These are phyloP conservation scores for Eucalyptus erythrocorys DNA, from an alignment of 345 rosid genomes.

Conservation along the genomic window DNA sequence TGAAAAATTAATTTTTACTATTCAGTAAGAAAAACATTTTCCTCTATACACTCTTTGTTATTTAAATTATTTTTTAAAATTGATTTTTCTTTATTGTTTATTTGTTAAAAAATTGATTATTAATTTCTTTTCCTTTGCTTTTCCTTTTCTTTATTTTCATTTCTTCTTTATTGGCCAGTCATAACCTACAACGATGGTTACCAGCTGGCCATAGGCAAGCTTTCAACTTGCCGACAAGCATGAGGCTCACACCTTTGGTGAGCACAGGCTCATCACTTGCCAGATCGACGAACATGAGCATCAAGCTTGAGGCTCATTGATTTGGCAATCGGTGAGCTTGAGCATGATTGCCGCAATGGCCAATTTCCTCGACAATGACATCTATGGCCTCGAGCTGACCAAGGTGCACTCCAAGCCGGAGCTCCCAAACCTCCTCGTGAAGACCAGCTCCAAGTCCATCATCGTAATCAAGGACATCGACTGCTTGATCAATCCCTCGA, in stretches of 20 bases:
- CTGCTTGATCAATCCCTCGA: background rate
- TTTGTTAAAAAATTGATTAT: too few species aligned
- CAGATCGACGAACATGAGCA: fast-evolving
- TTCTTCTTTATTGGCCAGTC: too few species aligned
- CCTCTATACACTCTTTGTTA: too few species aligned
- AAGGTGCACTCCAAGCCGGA: background rate
- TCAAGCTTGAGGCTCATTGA: too few species aligned
- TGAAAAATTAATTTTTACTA: fast-evolving
- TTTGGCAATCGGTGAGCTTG: fast-evolving
- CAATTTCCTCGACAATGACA: background rate
- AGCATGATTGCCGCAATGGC: background rate
- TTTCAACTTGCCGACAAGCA: fast-evolving
- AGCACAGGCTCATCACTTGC: fast-evolving
- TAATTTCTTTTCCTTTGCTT: too few species aligned
- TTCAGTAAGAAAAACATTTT: fast-evolving
- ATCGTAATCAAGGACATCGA: background rate
- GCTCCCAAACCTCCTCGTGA: background rate
- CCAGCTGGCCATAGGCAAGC: fast-evolving
- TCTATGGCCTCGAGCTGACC: background rate
- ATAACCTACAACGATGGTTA: fast-evolving
- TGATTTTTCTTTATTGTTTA: too few species aligned
- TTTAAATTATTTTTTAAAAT: too few species aligned
- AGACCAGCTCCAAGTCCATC: background rate
- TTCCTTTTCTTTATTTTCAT: too few species aligned
- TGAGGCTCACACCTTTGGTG: too few species aligned